Base-by-base conservation (phyloP, 2,329 filamentous ascomycete species). In the Trichoderma breve region DNA sequence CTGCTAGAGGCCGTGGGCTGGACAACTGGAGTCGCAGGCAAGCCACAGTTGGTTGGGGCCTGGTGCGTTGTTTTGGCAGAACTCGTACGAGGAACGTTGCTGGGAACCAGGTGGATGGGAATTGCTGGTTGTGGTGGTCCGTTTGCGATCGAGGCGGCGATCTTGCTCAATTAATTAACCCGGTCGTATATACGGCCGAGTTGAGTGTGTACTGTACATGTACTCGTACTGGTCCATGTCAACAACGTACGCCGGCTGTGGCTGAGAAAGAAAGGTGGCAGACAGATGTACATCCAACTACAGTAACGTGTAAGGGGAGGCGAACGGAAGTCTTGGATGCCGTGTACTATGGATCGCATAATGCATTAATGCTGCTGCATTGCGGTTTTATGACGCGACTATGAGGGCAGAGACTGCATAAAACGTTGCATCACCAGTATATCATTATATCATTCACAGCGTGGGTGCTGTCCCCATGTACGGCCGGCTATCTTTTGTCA, bases 331-430 rank as follows among this genome's bases (percentile, higher is more conserved):
- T 24, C 32, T 62, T 62, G 47, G n/a, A 53, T 53, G 47, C 11
- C 6, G 34, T 62, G 32, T 62, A 39, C 26, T n/a, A 51, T 51
- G 43, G 43, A 51, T 21, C 34, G 60, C 60, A 39, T 39, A 62
- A 64, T 30, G 61, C 61, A 30, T 64, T 12, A n/a, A 64, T 62
- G 32, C 21, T 28, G 57, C 28, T 21, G 28, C 57, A 12, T 64
- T 30, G 8, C 30, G 26, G 24, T n/a, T 28, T 47, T 32, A 69
- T 69, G 66, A 69, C 66, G 66, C 66, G 66, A 69, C 43, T 26
- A 69, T 69, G 66, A 69, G 66, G 26, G n/a, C 26, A 69, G 66
- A 69, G 66, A 69, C 34, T 68, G 65, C 53, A 43, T 68, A 34
- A 34, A 24, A 58, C 55, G 43, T 69, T 69, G 66, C 66, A 68